Base-by-base conservation (phyloP, 371 early-diverging fungal species). In the Mortierella sp. region DNA sequence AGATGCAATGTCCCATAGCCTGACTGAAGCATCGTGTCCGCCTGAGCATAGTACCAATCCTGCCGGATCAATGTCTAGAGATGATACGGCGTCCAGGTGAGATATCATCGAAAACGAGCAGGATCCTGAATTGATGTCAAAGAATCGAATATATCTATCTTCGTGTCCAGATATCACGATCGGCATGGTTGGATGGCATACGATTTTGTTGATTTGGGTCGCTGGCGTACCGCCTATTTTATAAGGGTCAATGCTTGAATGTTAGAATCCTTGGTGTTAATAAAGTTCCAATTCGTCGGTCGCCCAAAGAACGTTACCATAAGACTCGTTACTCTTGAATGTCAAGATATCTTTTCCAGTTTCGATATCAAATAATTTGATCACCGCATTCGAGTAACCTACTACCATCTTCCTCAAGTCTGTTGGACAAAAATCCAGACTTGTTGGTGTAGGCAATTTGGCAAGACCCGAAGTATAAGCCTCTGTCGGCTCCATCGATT, bases 11-110 rank as follows among this genome's bases (percentile, higher is more conserved):
- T 95, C 94, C 95, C 95, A 96, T 76, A 93, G 83, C 54, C 94
- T 88, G 43, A 95, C 86, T 8, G 93, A 91, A 51, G 92, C 89
- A 83, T 96, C 95, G 84, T 96, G 95, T 2, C 94, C 94, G 64
- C 93, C 94, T 15, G 95, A 91, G 13, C 89, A 93, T 32, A 96
- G 75, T 1, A 86, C 82, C 35, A 88, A 75, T 2, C 94, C 94
- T 26, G 87, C 76, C 0, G 92, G 87, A 53, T 90, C 86, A 32
- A 96, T 85, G 75, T 93, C 93, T 8, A 95, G 75, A 17, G 90
- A 80, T 0, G 95, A 84, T 0, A 94, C 89, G 81, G 70, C 69
- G 58, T 74, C 75, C 59, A 74, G 40, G 64, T 74, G 75, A 7
- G 76, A 54, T 12, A 75, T 31, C 76, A 75, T 69, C 51, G 76